Conservation (phyloP, 2,329 filamentous ascomycete genomes). For the Alternaria brassicae region DNA sequence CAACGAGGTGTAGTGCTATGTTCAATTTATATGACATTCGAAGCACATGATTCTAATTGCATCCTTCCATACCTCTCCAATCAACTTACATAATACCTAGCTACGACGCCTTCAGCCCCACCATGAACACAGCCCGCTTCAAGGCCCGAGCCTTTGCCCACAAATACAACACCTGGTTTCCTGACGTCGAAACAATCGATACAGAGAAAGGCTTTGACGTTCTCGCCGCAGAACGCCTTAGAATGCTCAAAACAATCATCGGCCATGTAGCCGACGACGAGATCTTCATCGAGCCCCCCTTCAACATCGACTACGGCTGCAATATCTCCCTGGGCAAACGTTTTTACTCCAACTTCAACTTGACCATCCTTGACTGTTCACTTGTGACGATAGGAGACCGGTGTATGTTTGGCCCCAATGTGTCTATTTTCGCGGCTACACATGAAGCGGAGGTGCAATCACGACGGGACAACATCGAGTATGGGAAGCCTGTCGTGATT, state of each 20-base stretch:
- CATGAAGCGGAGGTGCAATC: constrained; percentile 60
- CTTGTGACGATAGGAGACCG: constrained; percentile 61
- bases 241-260: constrained; percentile 38
- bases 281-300: constrained; percentile 65
- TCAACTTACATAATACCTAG: constrained; percentile 37
- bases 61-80: not conserved
- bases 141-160: constrained; percentile 63
- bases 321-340: constrained; percentile 68
- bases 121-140: constrained; percentile 61
- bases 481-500: constrained; percentile 57
- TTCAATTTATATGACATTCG: not conserved
- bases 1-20: no score
- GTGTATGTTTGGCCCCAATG: constrained; percentile 61
- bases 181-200: constrained; percentile 22
- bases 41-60: not conserved
- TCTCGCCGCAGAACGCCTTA: constrained; percentile 34
- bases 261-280: constrained; percentile 45
- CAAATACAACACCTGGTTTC: constrained; percentile 63
- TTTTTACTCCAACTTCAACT: constrained; percentile 70
- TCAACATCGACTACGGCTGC: constrained; percentile 70
- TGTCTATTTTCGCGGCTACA: constrained; percentile 61
- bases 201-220: constrained; percentile 30
- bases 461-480: constrained; percentile 59
- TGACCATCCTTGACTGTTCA: constrained; percentile 61
- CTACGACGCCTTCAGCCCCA: constrained; percentile 60